Conservation (phyloP, 2,329 filamentous ascomycete genomes). For the Cladosporium halotolerans region DNA sequence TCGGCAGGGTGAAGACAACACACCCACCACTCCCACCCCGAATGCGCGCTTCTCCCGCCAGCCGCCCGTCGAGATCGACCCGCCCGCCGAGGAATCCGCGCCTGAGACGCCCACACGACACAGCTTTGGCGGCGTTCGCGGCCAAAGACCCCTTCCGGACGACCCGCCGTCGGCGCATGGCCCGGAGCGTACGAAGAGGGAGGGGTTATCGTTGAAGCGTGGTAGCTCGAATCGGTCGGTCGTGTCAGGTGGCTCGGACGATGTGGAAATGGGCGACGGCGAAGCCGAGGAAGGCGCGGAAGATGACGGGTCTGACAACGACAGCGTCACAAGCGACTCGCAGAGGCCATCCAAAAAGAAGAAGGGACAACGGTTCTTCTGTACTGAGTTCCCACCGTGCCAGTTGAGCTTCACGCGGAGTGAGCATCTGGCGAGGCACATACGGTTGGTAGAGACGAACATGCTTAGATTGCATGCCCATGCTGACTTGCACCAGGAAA, state of each 20-base stretch:
- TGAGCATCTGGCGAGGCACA: conserved; percentile 90
- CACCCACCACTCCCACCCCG: conserved; percentile 50
- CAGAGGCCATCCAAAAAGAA: conserved; percentile 86
- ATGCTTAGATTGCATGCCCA: neutral
- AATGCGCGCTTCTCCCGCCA: conserved; percentile 35
- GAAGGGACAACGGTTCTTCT: conserved; percentile 93
- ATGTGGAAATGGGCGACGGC: conserved; percentile 66
- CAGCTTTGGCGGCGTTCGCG: conserved; percentile 42
- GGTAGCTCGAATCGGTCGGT: conserved; percentile 57
- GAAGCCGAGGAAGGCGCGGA: conserved; percentile 69
- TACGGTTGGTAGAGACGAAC: conserved; percentile 57
- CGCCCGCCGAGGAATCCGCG: conserved; percentile 27
- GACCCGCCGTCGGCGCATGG: conserved; percentile 15
- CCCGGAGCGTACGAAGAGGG: conserved; percentile 11
- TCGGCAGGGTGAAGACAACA: conserved; percentile 47
- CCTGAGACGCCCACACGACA: conserved; percentile 29
- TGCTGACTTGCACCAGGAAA: conserved; percentile 56
- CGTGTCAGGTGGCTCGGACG: conserved; percentile 57
- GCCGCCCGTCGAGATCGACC: conserved; percentile 30
- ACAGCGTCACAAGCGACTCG: conserved; percentile 49
- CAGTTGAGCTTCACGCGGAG: conserved; percentile 91
- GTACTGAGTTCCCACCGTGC: conserved; percentile 89
- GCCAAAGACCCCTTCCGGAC: conserved; percentile 40
- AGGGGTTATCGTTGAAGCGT: conserved; percentile 39
- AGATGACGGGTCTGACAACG: conserved; percentile 50